Evolutionary conservation across 345 rosid genomes (phyloP), one percentile per base, ranked within the genome.

Genomic region (Citropsis articulata): DNA sequence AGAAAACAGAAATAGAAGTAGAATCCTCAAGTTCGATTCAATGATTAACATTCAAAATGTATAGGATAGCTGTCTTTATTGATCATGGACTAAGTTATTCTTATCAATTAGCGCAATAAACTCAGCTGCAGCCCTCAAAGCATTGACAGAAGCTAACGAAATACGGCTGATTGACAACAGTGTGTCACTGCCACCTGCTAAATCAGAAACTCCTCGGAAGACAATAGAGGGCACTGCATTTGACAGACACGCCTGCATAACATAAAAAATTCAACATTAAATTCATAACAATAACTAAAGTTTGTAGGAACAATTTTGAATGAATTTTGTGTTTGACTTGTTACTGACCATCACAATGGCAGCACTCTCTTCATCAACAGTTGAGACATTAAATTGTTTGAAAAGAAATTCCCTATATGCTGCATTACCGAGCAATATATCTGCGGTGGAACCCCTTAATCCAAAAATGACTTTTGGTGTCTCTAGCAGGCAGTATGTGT

Each of bases 331-430:
- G 9, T 25, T 21, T 24, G 7, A 3, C 24, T 24, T 3, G 1
- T 36, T 9, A 69, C 82, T 40, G 3, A 83, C 83, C 84, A 76
- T 66, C 6, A 83, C 81, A 27, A 83, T 36, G 25, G 85, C 84
- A n/a, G 84, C 88, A 75, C 82, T 82, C 71, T 80, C 82, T 81
- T 83, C 83, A 73, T 85, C 88, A 19, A 81, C 88, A 13, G 84
- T 83, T 24, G 88, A 83, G 68, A 76, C 79, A 76, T 70, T 65
- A 19, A 85, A 69, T 66, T 78, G 66, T 7, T 69, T 72, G 77
- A 60, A 72, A 8, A 85, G 79, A 71, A 75, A 85, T 38, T 83
- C 61, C 24, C 82, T 75, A 27, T 83, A 83, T 5, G 84, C 86
- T 27, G 75, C 81, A 76, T 85, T 85, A 22, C 63, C 66, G 21